These are phyloP conservation scores for Helicocarpus griseus DNA, from an alignment of 2,329 filamentous ascomycete genomes.

Conservation along the genomic window DNA sequence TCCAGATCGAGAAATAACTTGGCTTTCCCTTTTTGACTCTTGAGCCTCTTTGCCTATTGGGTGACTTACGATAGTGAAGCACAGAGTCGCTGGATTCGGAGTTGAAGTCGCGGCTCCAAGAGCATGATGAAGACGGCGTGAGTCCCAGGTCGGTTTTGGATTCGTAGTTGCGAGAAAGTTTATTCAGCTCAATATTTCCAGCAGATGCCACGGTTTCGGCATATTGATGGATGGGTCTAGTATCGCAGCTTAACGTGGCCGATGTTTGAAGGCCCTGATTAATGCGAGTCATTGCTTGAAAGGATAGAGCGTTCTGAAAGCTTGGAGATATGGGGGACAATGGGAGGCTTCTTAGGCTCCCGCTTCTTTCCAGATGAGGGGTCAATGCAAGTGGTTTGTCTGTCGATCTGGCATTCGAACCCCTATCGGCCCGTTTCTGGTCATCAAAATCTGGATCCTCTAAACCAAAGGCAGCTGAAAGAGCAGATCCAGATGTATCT, in stretches of 20 bases:
- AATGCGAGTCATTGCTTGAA: slow-evolving; percentile 7
- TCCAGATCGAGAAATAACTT: slow-evolving; percentile 28
- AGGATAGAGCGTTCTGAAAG: background rate
- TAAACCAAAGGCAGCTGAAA: background rate
- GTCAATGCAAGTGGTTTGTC: background rate
- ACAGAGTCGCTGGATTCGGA: background rate
- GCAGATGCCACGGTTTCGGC: too few relatives aligned
- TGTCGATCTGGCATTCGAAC: background rate
- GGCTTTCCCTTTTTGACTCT: background rate
- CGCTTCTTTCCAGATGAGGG: background rate
- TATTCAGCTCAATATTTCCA: background rate
- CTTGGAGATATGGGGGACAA: slow-evolving; percentile 1
- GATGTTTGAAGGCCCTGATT: background rate
- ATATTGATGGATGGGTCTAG: background rate
- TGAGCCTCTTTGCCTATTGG: background rate
- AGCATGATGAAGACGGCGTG: background rate
- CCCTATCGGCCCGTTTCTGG: background rate
- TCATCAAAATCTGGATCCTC: background rate
- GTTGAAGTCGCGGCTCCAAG: background rate
- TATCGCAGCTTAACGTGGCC: background rate
- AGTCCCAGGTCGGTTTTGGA: background rate
- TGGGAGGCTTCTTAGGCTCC: background rate
- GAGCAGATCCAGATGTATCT: slow-evolving; percentile 11
- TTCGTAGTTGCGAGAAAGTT: background rate
- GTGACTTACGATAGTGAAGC: background rate